A percentile compares a stretch with the other conserved stretches of the same genome.
These are phyloP conservation scores for Cymbopogon citratus DNA, from an alignment of 176 grass and related monocot genomes.

Conservation along the genomic window DNA sequence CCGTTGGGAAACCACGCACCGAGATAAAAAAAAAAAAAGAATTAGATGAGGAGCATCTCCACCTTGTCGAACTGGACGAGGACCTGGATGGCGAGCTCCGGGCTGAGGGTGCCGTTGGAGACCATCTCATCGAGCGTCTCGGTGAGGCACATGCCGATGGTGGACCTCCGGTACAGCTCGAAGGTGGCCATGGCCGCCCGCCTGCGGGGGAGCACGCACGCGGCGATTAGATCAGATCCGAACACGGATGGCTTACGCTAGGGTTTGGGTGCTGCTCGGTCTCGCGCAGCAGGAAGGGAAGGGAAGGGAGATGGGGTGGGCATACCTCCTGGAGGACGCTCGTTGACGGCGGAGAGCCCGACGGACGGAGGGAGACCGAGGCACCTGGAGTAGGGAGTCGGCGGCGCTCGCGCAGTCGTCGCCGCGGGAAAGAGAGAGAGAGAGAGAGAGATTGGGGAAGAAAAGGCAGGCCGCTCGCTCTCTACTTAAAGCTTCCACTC, in stretches of 20 bases:
- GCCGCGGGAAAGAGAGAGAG: background rate
- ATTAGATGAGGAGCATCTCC: background rate
- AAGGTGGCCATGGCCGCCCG: conserved; percentile 63
- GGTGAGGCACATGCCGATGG: conserved; percentile 89
- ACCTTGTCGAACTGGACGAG: conserved; percentile 98
- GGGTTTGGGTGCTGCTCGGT: background rate
- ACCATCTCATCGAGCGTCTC: conserved; percentile 97
- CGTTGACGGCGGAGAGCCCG: background rate
- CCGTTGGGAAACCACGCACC: background rate
- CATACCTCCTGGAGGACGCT: background rate
- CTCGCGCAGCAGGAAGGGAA: background rate
- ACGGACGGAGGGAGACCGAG: background rate
- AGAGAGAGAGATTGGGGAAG: too few relatives aligned
- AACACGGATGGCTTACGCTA: background rate
- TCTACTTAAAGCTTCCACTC: too few relatives aligned
- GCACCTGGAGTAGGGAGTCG: background rate
- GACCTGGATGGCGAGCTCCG: conserved; percentile 90
- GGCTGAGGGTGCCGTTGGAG: conserved; percentile 69
- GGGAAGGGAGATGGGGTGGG: background rate
- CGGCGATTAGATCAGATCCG: background rate
- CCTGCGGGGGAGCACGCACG: background rate
- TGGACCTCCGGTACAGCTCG: conserved; percentile 83
- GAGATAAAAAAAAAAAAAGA: background rate
- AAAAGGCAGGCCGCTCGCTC: too few relatives aligned
- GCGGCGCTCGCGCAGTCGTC: background rate